phyloP scores from a whole-genome alignment of 148 eudicot species.

The Rhododendron molle region DNA sequence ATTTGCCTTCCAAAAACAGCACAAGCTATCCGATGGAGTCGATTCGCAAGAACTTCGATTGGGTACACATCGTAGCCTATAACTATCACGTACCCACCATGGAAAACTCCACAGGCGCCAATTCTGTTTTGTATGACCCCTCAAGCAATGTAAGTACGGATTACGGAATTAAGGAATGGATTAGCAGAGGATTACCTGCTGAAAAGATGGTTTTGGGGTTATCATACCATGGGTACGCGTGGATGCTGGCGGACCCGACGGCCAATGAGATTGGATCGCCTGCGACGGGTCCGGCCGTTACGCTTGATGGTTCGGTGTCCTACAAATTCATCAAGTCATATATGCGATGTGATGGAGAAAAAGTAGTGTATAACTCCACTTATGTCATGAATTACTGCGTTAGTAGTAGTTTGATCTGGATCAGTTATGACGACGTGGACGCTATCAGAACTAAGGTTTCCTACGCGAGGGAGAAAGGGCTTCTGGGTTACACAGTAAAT shows the following conservation, averaged over 20 bases:
- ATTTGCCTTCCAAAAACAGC: conserved; percentile 6
- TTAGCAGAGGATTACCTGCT: conserved; percentile 31
- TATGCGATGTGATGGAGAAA: conserved; percentile 13
- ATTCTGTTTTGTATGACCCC: conserved; percentile 45
- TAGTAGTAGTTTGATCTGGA: conserved; percentile 26
- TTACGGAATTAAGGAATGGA: conserved; percentile 35
- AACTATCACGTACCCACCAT: conserved; percentile 25
- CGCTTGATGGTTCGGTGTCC: conserved; percentile 26
- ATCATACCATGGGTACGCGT: conserved; percentile 37
- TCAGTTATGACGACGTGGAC: conserved; percentile 45
- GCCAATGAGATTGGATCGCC: conserved; percentile 23
- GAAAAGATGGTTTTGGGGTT: conserved; percentile 34
- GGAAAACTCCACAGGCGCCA: conserved; percentile 26
- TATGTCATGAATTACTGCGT: conserved; percentile 33
- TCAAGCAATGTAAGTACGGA: conserved; percentile 30
- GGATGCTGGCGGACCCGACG: conserved; percentile 29
- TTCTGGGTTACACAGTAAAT: conserved; percentile 34
- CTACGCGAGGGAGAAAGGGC: conserved; percentile 40
- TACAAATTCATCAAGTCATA: conserved; percentile 26
- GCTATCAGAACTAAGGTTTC: conserved; percentile 44
- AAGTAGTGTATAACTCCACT: conserved; percentile 23
- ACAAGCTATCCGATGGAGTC: conserved; percentile 26
- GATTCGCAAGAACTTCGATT: conserved; percentile 27
- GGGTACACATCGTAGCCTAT: conserved; percentile 30
- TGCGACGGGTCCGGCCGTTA: conserved; percentile 26